Percentiles rank a stretch among this genome's conserved stretches.
These are phyloP conservation scores for Suaeda aralocaspica DNA, from an alignment of 148 eudicot species.

Conservation along the genomic window DNA sequence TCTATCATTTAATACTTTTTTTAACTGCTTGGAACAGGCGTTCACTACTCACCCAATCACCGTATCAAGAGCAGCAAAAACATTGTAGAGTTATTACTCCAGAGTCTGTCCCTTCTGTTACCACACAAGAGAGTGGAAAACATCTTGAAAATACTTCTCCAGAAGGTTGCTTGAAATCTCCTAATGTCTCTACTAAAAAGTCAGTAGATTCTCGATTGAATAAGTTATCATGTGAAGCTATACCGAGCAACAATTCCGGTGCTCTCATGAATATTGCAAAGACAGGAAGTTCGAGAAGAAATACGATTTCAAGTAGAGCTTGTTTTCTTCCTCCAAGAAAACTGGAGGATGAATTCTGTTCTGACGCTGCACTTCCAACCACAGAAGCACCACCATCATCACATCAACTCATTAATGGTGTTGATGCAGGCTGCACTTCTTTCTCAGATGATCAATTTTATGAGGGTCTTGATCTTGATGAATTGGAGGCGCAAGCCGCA, in stretches of 20 bases:
- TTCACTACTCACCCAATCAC: constrained; percentile 88
- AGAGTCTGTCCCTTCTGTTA: constrained; percentile 35
- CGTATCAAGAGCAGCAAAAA: constrained; percentile 38
- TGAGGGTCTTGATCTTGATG: constrained; percentile 78
- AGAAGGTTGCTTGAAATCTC: constrained; percentile 28
- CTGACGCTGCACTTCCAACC: constrained; percentile 27
- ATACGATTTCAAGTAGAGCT: constrained; percentile 33
- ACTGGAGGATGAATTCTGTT: constrained; percentile 50
- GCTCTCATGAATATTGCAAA: constrained; percentile 19
- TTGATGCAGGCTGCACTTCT: constrained; percentile 26
- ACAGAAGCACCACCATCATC: constrained; percentile 24
- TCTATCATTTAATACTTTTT: constrained; percentile 10
- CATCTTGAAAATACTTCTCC: constrained; percentile 37
- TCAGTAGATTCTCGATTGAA: constrained; percentile 31
- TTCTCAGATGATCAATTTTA: constrained; percentile 71
- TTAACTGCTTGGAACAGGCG: constrained; percentile 48
- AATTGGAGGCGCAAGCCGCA: constrained; percentile 75
- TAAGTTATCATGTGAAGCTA: constrained; percentile 23
- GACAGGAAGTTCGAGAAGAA: constrained; percentile 43
- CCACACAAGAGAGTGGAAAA: constrained; percentile 34
- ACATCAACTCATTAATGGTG: constrained; percentile 19
- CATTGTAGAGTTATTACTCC: constrained; percentile 33
- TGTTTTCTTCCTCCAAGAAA: constrained; percentile 43
- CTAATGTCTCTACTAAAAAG: constrained; percentile 27
- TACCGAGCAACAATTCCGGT: constrained; percentile 31